A percentile compares a stretch with the other conserved stretches of the same genome.
These are phyloP conservation scores for Rhodotorula sp. DNA, from an alignment of 1,284 basidiomycete genomes.

Conservation along the genomic window DNA sequence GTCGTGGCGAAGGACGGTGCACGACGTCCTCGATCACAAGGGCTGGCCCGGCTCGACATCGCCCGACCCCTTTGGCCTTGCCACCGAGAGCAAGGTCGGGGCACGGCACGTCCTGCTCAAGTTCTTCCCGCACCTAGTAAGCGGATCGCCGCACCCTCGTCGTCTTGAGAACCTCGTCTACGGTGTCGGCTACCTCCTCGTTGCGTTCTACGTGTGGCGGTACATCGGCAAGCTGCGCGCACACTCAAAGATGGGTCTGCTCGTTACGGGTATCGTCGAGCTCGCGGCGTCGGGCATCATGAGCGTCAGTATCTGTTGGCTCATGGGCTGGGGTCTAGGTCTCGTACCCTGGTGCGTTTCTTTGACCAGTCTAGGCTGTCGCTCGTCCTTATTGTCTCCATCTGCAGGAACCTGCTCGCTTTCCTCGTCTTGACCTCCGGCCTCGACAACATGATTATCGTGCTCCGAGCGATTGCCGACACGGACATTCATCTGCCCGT, in stretches of 20 bases:
- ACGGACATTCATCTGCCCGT: conserved; percentile 88
- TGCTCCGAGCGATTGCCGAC: conserved; percentile 82
- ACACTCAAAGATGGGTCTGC: conserved; percentile 88
- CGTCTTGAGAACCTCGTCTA: conserved; percentile 59
- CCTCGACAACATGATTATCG: conserved; percentile 92
- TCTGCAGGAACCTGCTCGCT: conserved; percentile 65
- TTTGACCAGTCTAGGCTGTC: conserved; percentile 16
- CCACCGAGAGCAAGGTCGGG: conserved; percentile 11
- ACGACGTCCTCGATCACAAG: conserved; percentile 23
- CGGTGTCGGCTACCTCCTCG: conserved; percentile 74
- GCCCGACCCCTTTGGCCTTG: conserved; percentile 14
- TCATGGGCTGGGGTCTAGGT: conserved; percentile 78
- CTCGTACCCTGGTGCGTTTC: conserved; percentile 76
- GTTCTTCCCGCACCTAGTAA: conserved; percentile 38
- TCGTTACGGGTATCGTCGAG: conserved; percentile 89
- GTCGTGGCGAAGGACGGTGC: conserved; percentile 26
- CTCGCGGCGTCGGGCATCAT: conserved; percentile 89
- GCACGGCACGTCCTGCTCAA: conserved; percentile 37
- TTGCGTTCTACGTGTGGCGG: conserved; percentile 73
- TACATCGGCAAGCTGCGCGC: conserved; percentile 63
- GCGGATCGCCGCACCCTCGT: conserved; percentile 30
- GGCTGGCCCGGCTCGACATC: conserved; percentile 8
- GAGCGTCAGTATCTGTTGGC: conserved; percentile 83
- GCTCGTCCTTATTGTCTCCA: background rate
- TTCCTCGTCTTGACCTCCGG: conserved; percentile 95